These are phyloP conservation scores for Neurospora sp. DNA, from an alignment of 495 filamentous ascomycete species.

Conservation along the genomic window DNA sequence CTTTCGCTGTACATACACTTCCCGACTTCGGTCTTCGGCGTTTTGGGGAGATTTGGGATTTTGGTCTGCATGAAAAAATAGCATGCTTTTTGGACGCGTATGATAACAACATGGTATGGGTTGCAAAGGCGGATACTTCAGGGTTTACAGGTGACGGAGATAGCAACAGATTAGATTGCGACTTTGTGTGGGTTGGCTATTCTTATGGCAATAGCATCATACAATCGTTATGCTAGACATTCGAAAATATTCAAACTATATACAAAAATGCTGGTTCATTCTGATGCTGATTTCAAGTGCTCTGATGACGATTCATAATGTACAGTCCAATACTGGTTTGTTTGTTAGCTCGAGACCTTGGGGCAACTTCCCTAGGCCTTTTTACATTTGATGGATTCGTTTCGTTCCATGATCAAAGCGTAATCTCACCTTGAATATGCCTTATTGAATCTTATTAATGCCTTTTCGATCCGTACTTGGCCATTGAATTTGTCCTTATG, in stretches of 20 bases:
- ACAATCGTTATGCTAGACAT: neutral
- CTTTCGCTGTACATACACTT: neutral
- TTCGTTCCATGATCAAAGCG: too few species aligned
- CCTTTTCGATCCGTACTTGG: too few species aligned
- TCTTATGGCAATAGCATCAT: neutral
- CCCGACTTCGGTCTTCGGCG: neutral
- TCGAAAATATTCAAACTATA: neutral
- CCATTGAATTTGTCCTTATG: too few species aligned
- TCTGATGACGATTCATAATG: neutral
- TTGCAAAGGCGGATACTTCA: neutral
- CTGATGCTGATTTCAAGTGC: neutral
- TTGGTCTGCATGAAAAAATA: neutral
- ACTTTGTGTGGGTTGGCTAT: neutral
- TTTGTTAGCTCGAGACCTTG: too few species aligned
- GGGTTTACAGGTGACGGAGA: neutral
- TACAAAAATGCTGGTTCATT: neutral
- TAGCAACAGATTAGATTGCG: neutral
- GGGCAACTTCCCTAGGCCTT: too few species aligned
- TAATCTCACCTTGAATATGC: too few species aligned
- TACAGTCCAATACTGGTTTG: too few species aligned
- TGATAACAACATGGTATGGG: neutral
- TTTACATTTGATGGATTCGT: too few species aligned
- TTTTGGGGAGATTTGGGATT: neutral
- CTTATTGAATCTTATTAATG: too few species aligned
- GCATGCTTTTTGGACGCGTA: neutral